These are phyloP conservation scores for Botrytis cinerea DNA, from an alignment of 2,329 filamentous ascomycete species.

Conservation along the genomic window DNA sequence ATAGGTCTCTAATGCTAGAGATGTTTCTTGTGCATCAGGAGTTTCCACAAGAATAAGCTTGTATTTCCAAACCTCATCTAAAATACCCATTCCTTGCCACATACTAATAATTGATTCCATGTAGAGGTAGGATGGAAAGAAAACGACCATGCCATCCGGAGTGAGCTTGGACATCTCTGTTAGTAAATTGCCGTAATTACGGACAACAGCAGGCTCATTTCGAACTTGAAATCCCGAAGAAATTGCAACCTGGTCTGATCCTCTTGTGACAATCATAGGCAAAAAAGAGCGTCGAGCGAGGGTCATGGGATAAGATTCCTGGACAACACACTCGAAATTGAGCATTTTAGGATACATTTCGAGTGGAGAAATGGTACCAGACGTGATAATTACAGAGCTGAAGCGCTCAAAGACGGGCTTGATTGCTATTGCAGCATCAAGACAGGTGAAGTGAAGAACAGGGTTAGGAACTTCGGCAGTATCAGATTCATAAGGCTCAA, in stretches of 20 bases:
- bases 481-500: conserved; percentile 97
- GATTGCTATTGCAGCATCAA: conserved; percentile 97
- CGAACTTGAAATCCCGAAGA: conserved; percentile 94
- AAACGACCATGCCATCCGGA: conserved; percentile 96
- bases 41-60: conserved; percentile 98
- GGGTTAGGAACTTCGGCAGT: conserved; percentile 95
- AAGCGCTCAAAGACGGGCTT: conserved; percentile 97
- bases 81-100: conserved; percentile 98
- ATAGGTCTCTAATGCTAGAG: conserved; percentile 92
- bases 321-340: conserved; percentile 85
- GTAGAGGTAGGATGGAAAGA: conserved; percentile 97
- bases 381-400: conserved; percentile 97
- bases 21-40: conserved; percentile 95
- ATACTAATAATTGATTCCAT: conserved; percentile 99
- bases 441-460: conserved; percentile 93
- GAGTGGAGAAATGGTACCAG: conserved; percentile 91
- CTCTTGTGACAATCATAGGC: conserved; percentile 95
- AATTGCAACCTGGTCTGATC: conserved; percentile 89
- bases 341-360: conserved; percentile 99
- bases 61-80: conserved; percentile 98
- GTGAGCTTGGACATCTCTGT: conserved; percentile 96
- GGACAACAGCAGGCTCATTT: conserved; percentile 93
- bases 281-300: conserved; percentile 92
- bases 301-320: conserved; percentile 98
- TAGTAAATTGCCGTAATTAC: conserved; percentile 91